Percentiles rank a stretch among this genome's conserved stretches.
phyloP scores from a whole-genome alignment of 1,284 basidiomycete species.

The Tilletia walkeri region DNA sequence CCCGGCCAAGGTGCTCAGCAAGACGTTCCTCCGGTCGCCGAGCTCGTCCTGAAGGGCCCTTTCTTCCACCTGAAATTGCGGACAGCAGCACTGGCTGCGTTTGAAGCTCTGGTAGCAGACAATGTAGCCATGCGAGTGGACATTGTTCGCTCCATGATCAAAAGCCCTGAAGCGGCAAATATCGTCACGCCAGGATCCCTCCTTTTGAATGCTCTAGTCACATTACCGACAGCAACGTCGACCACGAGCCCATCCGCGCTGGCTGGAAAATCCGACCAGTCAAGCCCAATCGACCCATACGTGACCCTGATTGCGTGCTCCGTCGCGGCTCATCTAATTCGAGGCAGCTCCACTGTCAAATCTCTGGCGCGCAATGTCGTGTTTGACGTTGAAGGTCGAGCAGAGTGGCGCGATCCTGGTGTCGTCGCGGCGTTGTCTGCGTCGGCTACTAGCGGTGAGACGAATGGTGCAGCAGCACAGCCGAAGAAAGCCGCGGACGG shows the following conservation, averaged over 20 bases:
- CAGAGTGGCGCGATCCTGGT: slow-evolving; percentile 4
- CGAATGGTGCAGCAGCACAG: slow-evolving; percentile 21
- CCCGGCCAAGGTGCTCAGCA: neutral
- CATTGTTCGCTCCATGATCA: slow-evolving; percentile 62
- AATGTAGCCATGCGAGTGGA: slow-evolving; percentile 57
- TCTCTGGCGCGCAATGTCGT: slow-evolving; percentile 60
- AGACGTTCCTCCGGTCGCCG: neutral
- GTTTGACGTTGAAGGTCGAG: slow-evolving; percentile 48
- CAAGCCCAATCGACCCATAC: slow-evolving; percentile 60
- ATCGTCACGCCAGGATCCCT: slow-evolving; percentile 3
- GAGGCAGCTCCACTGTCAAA: slow-evolving; percentile 62
- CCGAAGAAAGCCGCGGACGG: slow-evolving; percentile 25
- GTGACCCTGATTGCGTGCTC: slow-evolving; percentile 48
- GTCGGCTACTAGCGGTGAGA: neutral
- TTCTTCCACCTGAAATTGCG: slow-evolving; percentile 31
- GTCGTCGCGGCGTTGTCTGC: neutral
- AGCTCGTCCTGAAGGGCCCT: neutral
- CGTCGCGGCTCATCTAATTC: slow-evolving; percentile 60
- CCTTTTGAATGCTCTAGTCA: slow-evolving; percentile 1
- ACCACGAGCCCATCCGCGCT: neutral
- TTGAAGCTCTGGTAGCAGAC: slow-evolving; percentile 51
- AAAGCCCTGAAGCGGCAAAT: neutral
- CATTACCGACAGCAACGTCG: neutral
- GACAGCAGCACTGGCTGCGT: slow-evolving; percentile 43
- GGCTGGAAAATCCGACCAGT: neutral